Evolutionary conservation across 2,329 filamentous ascomycete genomes (phyloP), one percentile per base, ranked within the genome.

Genomic region (Triangularia setosa): DNA sequence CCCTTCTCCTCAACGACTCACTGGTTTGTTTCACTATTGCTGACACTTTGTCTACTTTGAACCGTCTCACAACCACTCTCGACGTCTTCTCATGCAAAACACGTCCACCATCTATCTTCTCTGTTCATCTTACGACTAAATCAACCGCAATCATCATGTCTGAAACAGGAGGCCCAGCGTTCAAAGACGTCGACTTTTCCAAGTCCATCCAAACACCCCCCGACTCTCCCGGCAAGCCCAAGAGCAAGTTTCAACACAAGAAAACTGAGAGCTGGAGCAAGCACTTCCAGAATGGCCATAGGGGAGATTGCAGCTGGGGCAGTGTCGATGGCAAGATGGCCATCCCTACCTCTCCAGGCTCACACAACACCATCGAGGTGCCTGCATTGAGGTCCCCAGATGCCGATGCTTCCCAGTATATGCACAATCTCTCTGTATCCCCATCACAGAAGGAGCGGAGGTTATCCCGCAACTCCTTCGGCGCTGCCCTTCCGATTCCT

Each of bases 391-490:
- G 87, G 69, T 90, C 86, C 61, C 84, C 87, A 61, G 85, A 90
- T 68, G 87, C 89, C 30, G 87, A 92, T 77, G 86, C 85, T 25
- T 78, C 84, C 54, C 81, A 84, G 69, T 89, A 88, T 77, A 91
- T 92, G 89, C 89, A 92, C 82, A 87, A 85, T 72, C 80, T 92
- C 72, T 90, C 87, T 72, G 78, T 88, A 55, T 80, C 84, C 14
- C 89, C 88, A 16, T 91, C 88, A 7, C 86, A 86, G 80, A 87
- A 82, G 75, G 86, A 90, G 69, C 82, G 89, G 67, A 80, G 89
- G 69, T 82, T 84, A 56, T 92, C 90, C 21, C 85, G 90, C 68
- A 92, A 92, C 83, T 92, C 89, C 18, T 92, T 92, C 73, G 90
- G 90, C 67, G 82, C 87, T 58, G 84, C 88, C 21, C 83, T 92